Evolutionary conservation across 306 rosid species (phyloP), one percentile per base, ranked within the genome.

Genomic region (Styphnolobium japonicum): DNA sequence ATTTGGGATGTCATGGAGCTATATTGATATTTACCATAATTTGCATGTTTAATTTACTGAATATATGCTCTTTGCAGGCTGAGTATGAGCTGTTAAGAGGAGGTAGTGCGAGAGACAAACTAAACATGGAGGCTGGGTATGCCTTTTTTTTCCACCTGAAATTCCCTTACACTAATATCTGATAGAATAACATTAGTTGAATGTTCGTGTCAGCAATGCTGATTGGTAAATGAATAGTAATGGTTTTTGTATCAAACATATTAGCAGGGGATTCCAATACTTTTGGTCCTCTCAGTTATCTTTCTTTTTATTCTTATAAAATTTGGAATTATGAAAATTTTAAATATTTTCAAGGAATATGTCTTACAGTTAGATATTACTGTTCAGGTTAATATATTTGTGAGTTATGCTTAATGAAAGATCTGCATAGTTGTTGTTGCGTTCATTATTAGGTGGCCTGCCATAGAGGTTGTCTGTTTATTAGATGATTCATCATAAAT

Each of bases 41-140:
- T 39, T 83, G 46, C 64, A 29, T 36, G 8, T 65, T 75, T 79
- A 40, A 75, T 78, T 69, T 77, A 75, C 78, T 73, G 70, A 63
- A 53, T 46, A 64, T 71, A 63, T 79, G 48, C 78, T 71, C 83
- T 81, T 84, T 72, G 78, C 85, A 95, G 99, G 97, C 95, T 58
- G 99, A 91, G 88, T 80, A 81, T 75, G 98, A 95, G 87, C 84
- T 95, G 71, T 48, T 89, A 75, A 82, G 84, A 79, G 87, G 90
- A 79, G 76, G 78, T 62, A 79, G 90, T 68, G 56, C 93, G 70
- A 82, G 93, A 83, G 87, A 90, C 85, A 93, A 86, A 90, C 90
- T 95, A 81, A 91, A 83, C 88, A 77, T 88, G 92, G 96, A 85
- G 82, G 80, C 86, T 3, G 98, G 90, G 99, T 95, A 95, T 74